Conservation (phyloP, 2,329 filamentous ascomycete species). For the Stagonosporopsis cucurbitacearum region DNA sequence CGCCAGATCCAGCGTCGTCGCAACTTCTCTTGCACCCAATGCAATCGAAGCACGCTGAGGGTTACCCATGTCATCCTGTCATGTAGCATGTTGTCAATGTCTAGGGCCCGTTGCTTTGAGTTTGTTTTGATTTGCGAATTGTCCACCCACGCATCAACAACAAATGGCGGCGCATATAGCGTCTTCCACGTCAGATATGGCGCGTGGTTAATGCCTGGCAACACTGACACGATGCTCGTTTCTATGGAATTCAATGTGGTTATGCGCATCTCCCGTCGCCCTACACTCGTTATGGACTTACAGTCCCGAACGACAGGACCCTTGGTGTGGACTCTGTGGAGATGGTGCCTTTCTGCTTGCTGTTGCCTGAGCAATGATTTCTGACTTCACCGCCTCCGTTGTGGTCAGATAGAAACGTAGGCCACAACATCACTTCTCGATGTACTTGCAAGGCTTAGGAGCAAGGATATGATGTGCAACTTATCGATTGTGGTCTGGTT, state of each 20-base stretch:
- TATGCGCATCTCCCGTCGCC: constrained; percentile 19
- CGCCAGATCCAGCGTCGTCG: constrained; percentile 11
- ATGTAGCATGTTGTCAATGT: constrained; percentile 3
- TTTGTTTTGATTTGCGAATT: constrained; percentile 13
- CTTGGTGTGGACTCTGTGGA: constrained; percentile 1
- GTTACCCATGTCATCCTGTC: constrained; percentile 24
- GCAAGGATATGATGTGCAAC: neutral
- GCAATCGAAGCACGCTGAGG: constrained; percentile 13
- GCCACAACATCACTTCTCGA: neutral
- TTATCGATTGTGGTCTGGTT: neutral
- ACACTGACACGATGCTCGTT: constrained; percentile 11
- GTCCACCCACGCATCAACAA: constrained; percentile 18
- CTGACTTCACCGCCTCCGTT: constrained; percentile 10
- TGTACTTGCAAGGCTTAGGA: neutral
- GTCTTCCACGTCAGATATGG: constrained; percentile 13
- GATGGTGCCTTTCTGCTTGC: neutral
- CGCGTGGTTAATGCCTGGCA: constrained; percentile 13
- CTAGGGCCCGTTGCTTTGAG: constrained; percentile 8
- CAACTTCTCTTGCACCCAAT: constrained; percentile 9
- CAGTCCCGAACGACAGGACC: neutral
- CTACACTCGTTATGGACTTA: neutral
- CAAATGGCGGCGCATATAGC: neutral
- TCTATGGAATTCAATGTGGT: constrained; percentile 16
- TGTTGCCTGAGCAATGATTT: constrained; percentile 1
- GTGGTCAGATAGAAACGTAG: neutral